These are phyloP conservation scores for Urtica urens DNA, from an alignment of 306 rosid genomes.

Conservation along the genomic window DNA sequence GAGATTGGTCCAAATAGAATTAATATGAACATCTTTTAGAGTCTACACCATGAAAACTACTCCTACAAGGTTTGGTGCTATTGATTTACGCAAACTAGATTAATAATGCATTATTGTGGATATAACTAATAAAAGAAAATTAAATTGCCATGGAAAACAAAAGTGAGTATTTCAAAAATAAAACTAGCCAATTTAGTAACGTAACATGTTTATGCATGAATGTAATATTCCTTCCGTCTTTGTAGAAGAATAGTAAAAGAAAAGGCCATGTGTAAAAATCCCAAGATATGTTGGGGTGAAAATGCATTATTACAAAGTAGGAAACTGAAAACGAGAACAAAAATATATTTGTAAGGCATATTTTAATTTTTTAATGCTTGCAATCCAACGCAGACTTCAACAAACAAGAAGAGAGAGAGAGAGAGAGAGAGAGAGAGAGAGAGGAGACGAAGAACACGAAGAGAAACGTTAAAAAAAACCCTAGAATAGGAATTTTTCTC, in stretches of 20 bases:
- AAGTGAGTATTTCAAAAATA: background rate
- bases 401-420: conserved; percentile 25
- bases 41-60: background rate
- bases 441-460: conserved; percentile 7
- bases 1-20: background rate
- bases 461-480: conserved; percentile 30
- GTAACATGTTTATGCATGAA: too few species aligned
- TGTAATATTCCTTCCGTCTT: too few species aligned
- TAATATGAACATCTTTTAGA: background rate
- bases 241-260: background rate
- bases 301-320: background rate
- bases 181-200: too few species aligned
- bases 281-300: background rate
- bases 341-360: too few species aligned
- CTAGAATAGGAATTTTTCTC: conserved; percentile 22
- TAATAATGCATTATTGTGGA: background rate
- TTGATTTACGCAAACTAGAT: background rate
- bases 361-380: background rate
- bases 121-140: too few species aligned
- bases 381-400: conserved; percentile 33
- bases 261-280: background rate
- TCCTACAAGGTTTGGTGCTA: background rate
- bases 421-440: conserved; percentile 10
- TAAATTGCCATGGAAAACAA: background rate
- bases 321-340: background rate